Percentiles rank a stretch among this genome's conserved stretches.
Evolutionary conservation across 495 filamentous ascomycete species (phyloP).

Genomic region (Penicillium cataractarum): DNA sequence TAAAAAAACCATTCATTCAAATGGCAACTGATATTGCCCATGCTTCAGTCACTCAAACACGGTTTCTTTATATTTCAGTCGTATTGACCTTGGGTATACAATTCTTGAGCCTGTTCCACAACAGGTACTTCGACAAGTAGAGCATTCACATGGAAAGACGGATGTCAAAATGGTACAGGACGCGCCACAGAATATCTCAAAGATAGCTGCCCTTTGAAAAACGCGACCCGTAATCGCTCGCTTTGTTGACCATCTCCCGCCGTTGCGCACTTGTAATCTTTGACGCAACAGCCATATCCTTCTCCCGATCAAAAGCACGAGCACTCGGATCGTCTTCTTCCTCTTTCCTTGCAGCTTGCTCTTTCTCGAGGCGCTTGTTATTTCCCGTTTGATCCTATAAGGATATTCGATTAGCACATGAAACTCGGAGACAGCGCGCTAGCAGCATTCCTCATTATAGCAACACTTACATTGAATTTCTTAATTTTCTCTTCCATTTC

Average conservation of each 20-base stretch:
- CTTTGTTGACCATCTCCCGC: conserved; percentile 77
- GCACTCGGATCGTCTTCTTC: conserved; percentile 93
- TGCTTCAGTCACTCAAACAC: too few relatives aligned
- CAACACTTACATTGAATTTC: conserved; percentile 58
- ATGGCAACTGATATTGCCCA: too few relatives aligned
- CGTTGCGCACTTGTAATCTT: conserved; percentile 74
- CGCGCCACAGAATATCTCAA: too few relatives aligned
- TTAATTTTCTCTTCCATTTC: conserved; percentile 55
- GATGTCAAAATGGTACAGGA: too few relatives aligned
- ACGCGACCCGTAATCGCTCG: conserved; percentile 78
- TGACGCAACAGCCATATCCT: conserved; percentile 82
- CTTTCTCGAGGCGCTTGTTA: conserved; percentile 65
- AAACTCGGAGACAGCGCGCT: neutral
- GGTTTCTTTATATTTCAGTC: too few relatives aligned
- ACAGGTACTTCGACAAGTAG: too few relatives aligned
- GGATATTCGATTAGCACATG: neutral
- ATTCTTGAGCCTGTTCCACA: too few relatives aligned
- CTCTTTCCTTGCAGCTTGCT: conserved; percentile 59
- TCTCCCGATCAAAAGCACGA: conserved; percentile 88
- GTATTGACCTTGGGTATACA: too few relatives aligned
- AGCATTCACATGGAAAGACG: too few relatives aligned
- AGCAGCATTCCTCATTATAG: neutral
- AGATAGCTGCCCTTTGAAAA: conserved; percentile 77
- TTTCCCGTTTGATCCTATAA: conserved; percentile 63
- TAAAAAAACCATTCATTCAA: too few relatives aligned